phyloP scores from a whole-genome alignment of 2,329 filamentous ascomycete genomes.

The Xylaria multiplex region DNA sequence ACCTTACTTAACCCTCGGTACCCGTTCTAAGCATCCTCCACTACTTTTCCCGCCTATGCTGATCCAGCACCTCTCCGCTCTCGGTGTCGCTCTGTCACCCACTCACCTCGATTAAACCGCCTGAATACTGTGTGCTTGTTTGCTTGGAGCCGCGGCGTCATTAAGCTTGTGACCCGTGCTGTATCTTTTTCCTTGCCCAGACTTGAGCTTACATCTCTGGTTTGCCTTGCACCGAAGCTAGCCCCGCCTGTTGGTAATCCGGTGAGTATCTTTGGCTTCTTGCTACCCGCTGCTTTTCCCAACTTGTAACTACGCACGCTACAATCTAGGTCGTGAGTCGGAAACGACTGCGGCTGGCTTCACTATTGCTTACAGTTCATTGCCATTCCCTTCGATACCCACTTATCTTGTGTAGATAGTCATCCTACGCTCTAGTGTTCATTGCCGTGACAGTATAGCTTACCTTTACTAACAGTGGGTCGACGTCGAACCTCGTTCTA shows the following conservation, averaged over 20 bases:
- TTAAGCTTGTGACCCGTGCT: background rate
- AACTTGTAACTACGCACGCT: background rate
- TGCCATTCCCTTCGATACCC: background rate
- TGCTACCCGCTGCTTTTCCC: background rate
- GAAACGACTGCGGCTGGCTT: background rate
- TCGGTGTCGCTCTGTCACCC: slow-evolving; percentile 25
- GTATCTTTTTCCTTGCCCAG: background rate
- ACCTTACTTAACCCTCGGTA: background rate
- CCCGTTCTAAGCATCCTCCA: slow-evolving; percentile 7
- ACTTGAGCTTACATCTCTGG: background rate
- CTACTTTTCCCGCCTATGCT: slow-evolving; percentile 14
- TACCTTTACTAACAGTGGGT: slow-evolving; percentile 11
- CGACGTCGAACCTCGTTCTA: background rate
- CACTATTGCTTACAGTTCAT: background rate
- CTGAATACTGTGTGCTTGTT: slow-evolving; percentile 15
- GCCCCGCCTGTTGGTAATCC: background rate
- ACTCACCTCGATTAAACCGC: slow-evolving; percentile 4
- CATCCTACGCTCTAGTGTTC: background rate
- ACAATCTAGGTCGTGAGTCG: background rate
- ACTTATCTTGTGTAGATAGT: background rate
- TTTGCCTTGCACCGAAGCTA: slow-evolving; percentile 8
- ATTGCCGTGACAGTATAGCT: slow-evolving; percentile 10
- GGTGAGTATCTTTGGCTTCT: slow-evolving; percentile 18
- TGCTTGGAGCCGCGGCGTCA: slow-evolving; percentile 14
- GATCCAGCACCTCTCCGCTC: slow-evolving; percentile 31